These are phyloP conservation scores for Pyricularia sp. DNA, from an alignment of 2,329 filamentous ascomycete species.

Conservation along the genomic window DNA sequence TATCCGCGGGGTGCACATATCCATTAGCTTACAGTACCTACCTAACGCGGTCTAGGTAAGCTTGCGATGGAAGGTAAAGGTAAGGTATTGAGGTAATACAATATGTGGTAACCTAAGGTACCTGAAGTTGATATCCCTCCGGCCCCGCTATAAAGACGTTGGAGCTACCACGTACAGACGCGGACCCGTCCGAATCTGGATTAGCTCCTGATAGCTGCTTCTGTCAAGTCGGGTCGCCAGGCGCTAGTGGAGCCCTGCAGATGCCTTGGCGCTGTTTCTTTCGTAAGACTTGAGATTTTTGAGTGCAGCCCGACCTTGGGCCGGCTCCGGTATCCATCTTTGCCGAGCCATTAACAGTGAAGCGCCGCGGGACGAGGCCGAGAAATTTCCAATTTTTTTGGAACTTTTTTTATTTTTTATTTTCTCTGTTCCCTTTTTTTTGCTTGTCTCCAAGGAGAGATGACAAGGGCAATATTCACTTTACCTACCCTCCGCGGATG, in stretches of 20 bases:
- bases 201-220: neutral
- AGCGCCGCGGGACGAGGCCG: neutral
- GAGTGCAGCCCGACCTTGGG: neutral
- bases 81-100: neutral
- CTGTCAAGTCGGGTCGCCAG: neutral
- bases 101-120: neutral
- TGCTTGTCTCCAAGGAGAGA: neutral
- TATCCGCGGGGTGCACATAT: neutral
- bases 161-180: neutral
- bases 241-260: neutral
- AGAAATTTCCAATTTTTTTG: neutral
- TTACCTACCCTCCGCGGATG: neutral
- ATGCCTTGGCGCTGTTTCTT: neutral
- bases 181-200: neutral
- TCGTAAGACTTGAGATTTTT: neutral
- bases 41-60: neutral
- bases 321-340: neutral
- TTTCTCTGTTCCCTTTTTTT: too few species aligned
- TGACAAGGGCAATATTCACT: neutral
- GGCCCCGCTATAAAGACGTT: neutral
- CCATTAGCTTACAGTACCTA: neutral
- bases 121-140: neutral
- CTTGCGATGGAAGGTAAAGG: neutral
- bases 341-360: neutral
- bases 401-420: neutral